Evolutionary conservation across 768 basidiomycete genomes (phyloP), one percentile per base, ranked within the genome.

Genomic region (Coprinopsis marcescibilis): DNA sequence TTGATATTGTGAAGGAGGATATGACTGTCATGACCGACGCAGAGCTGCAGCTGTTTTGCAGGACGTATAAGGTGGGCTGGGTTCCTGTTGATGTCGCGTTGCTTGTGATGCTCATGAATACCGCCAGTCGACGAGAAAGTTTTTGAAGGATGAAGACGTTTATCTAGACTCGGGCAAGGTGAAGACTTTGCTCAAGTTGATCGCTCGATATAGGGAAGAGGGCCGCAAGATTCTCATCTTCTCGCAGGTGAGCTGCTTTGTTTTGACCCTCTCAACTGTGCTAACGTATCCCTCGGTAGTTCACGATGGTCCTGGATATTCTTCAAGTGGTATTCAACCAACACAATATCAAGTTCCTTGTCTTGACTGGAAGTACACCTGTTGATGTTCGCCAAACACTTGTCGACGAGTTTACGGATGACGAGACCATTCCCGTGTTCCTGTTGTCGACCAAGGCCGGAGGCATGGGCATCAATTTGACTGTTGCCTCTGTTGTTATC

Each of bases 11-110:
- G 42, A 89, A 91, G 60, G 96, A 99, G 63, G 96, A 99, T 64
- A 91, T 99, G 88, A 80, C 88, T 55, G 85, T 96, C 15, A 98
- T 98, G 95, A 95, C 92, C 35, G 96, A 99, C 65, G 85, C 92
- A 6, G 96, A 98, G 66, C 71, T 99, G 27, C 91, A 96, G 57
- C 65, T 78, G 33, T 95, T 94, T 60, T 88, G 86, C 57, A 75
- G 77, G 40, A 80, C 81, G 10, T 95, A 95, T 68, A 91, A 89
- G 77, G 92, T 92, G 46, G 32, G 74, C 57, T 49, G n/a, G n/a
- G n/a, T 48, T 30, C 27, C 3, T 35, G n/a, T 37, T 14, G 27
- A 21, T 17, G 27, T 36, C 14, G 26, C 13, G 19, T 3, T 15
- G 13, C 40, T 37, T 33, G 10, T 23, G 14, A 15, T 32, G 11